These are phyloP conservation scores for Keqinozyma sinolaborantium DNA, from an alignment of 1,139 yeast species.

Conservation along the genomic window DNA sequence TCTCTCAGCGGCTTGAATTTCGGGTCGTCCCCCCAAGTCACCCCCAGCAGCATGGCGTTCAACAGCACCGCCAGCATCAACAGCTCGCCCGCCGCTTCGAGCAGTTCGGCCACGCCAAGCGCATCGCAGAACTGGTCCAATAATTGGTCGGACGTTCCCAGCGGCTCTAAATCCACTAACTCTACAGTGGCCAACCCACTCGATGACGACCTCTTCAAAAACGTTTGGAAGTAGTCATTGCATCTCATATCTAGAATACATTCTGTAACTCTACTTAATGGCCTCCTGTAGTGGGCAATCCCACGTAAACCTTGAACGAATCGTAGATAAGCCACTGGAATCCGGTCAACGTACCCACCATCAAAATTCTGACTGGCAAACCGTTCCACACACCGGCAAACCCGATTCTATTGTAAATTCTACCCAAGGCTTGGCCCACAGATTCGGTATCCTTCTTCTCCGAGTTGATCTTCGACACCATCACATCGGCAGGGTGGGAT, in stretches of 20 bases:
- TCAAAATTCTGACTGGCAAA: slow-evolving; percentile 85
- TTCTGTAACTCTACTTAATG: slow-evolving; percentile 27
- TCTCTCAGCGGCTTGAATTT: slow-evolving; percentile 1
- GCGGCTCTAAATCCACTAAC: slow-evolving; percentile 12
- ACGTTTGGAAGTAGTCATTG: slow-evolving; percentile 62
- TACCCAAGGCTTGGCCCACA: slow-evolving; percentile 59
- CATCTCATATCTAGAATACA: slow-evolving; percentile 1
- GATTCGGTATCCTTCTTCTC: slow-evolving; percentile 68
- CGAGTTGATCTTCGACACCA: slow-evolving; percentile 88
- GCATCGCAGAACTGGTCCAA: slow-evolving; percentile 25
- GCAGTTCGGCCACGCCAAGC: slow-evolving; percentile 5
- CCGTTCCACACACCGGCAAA: slow-evolving; percentile 94
- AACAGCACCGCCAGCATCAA: slow-evolving; percentile 6
- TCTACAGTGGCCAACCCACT: slow-evolving; percentile 15
- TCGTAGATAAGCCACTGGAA: slow-evolving; percentile 96
- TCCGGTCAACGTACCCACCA: slow-evolving; percentile 96
- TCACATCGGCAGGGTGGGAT: slow-evolving; percentile 96
- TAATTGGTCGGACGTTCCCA: slow-evolving; percentile 34
- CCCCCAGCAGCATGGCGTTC: slow-evolving; percentile 7
- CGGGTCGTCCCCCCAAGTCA: slow-evolving; percentile 6
- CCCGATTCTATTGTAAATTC: slow-evolving; percentile 81
- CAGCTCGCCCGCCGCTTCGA: slow-evolving; percentile 3
- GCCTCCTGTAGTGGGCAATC: slow-evolving; percentile 89
- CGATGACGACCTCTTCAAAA: slow-evolving; percentile 46
- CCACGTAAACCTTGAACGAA: slow-evolving; percentile 85